Evolutionary conservation across 768 basidiomycete genomes (phyloP), one percentile per base, ranked within the genome.

Genomic region (Tulasnella sp.): DNA sequence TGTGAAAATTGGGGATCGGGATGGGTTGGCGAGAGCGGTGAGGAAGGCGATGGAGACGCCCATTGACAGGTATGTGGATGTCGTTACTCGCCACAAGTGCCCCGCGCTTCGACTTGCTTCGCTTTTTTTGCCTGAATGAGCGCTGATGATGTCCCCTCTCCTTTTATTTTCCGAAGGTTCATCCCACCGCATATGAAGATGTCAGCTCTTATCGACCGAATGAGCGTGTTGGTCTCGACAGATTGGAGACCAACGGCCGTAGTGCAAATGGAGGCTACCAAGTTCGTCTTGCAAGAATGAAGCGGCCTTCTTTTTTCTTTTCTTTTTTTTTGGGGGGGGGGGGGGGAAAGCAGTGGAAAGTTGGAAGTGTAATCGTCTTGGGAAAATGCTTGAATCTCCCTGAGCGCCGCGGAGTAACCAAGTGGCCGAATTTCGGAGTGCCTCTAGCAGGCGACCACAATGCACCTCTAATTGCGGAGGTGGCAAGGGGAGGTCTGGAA

Each of bases 1-100:
- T 39, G 79, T 81, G 2, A 77, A 80, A 29, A 76, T 77, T 29
- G 79, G 78, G 29, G 78, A 80, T 76, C 39, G 36, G 40, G 67
- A 74, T n/a, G 78, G 77, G 37, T 39, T 79, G 36, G 74, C 74
- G n/a, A 68, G 67, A 3, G 79, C 79, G 25, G 70, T 80, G 58
- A 36, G 36, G 40, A 74, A 68, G 34, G 79, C 79, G 17, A 25
- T 78, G 58, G 74, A 74, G 8, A 79, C 76, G 25, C 78, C 79
- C 4, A 80, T 80, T 14, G 71, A 52, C 15, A 40, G 71, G 71
- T 45, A 45, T 31, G 40, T 39, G 38, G 71, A 52, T 3, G 14
- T 8, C 36, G 71, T 25, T 49, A n/a, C 49, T 8, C 22, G 11
- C n/a, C 5, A n/a, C n/a, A 1, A 49, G 19, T n/a, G 49, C 49